Conservation (phyloP, 495 filamentous ascomycete genomes). For the Terfezia boudieri region DNA sequence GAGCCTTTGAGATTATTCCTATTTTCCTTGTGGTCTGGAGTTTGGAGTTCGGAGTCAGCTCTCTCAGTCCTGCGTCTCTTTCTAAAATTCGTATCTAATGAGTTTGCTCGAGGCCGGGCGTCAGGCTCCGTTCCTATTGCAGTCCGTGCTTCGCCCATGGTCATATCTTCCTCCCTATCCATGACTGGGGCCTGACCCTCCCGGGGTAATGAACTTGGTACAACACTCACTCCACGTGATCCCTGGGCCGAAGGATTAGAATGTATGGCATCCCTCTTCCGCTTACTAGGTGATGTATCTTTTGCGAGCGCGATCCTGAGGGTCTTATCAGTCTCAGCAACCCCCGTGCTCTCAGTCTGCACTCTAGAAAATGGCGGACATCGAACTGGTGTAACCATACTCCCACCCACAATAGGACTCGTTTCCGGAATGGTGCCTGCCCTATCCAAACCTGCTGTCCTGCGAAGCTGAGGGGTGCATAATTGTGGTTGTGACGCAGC, state of each 20-base stretch:
- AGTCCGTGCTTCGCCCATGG: neutral
- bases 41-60: neutral
- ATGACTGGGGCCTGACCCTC: too few relatives aligned
- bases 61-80: neutral
- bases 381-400: conserved; percentile 1
- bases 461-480: too few relatives aligned
- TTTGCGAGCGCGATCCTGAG: too few relatives aligned
- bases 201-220: too few relatives aligned
- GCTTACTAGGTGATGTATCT: too few relatives aligned
- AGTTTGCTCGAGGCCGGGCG: neutral
- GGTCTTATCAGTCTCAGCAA: neutral
- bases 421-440: conserved; percentile 1
- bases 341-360: neutral
- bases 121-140: neutral
- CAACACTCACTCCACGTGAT: too few relatives aligned
- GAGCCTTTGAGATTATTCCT: too few relatives aligned
- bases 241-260: too few relatives aligned
- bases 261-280: too few relatives aligned
- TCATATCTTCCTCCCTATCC: conserved; percentile 4
- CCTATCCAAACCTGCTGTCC: neutral
- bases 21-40: too few relatives aligned
- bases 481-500: too few relatives aligned
- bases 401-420: conserved; percentile 1
- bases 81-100: neutral
- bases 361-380: neutral